Conservation (phyloP, 306 rosid genomes). For the Nissolia schottii region DNA sequence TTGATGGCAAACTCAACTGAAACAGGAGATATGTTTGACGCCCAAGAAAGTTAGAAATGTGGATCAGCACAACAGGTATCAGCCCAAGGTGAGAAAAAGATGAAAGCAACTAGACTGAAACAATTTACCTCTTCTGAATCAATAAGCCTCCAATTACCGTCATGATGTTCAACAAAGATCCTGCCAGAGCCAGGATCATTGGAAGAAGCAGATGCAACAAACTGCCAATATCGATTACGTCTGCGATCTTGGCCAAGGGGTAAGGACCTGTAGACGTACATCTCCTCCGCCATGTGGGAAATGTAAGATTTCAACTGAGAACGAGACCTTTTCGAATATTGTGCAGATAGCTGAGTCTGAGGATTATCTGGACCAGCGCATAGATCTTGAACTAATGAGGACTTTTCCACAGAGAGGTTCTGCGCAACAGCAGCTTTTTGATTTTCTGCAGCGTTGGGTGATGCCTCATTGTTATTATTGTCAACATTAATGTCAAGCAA, state of each 20-base stretch:
- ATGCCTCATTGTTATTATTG: slow-evolving; percentile 42
- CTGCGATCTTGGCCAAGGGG: slow-evolving; percentile 98
- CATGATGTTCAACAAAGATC: slow-evolving; percentile 73
- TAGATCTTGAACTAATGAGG: slow-evolving; percentile 50
- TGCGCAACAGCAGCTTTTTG: slow-evolving; percentile 41
- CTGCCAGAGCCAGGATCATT: slow-evolving; percentile 98
- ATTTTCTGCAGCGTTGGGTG: slow-evolving; percentile 57
- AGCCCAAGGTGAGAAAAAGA: background rate
- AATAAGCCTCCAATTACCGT: slow-evolving; percentile 91
- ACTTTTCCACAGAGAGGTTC: slow-evolving; percentile 47
- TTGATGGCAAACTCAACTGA: background rate
- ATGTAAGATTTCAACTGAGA: slow-evolving; percentile 84
- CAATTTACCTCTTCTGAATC: slow-evolving; percentile 82
- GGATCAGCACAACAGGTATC: background rate
- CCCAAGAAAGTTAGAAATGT: background rate
- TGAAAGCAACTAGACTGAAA: background rate
- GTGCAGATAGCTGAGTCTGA: slow-evolving; percentile 51
- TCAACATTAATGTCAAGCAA: slow-evolving; percentile 45
- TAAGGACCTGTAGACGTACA: slow-evolving; percentile 87
- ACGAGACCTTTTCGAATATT: slow-evolving; percentile 80
- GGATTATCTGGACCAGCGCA: slow-evolving; percentile 58
- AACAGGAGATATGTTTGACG: background rate
- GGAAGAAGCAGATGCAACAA: slow-evolving; percentile 87
- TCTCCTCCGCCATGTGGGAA: slow-evolving; percentile 86
- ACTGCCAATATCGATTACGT: slow-evolving; percentile 92